A percentile compares a stretch with the other conserved stretches of the same genome.
Evolutionary conservation across 768 basidiomycete species (phyloP).

Genomic region (Cyclocybe aegerita): DNA sequence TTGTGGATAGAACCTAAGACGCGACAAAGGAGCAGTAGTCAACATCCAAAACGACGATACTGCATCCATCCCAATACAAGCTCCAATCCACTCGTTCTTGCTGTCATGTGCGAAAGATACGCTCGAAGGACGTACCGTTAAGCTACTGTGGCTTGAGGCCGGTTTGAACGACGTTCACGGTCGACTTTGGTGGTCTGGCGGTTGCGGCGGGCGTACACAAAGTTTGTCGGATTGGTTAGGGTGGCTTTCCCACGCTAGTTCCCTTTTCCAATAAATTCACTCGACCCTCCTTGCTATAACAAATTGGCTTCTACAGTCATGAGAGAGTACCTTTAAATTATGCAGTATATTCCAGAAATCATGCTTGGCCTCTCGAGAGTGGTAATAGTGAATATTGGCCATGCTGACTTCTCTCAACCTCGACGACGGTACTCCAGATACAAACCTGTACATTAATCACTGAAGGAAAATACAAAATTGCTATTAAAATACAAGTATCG

Average conservation of each 20-base stretch:
- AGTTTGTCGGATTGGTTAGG: conserved; percentile 28
- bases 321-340: not conserved
- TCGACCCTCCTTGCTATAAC: conserved; percentile 2
- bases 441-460: not conserved
- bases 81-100: conserved; percentile 32
- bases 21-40: conserved; percentile 18
- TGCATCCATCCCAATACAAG: conserved; percentile 43
- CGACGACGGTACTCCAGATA: not conserved
- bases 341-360: not conserved
- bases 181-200: conserved; percentile 36
- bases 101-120: conserved; percentile 15
- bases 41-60: conserved; percentile 33
- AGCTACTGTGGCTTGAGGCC: conserved; percentile 39
- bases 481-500: not conserved
- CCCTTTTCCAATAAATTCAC: conserved; percentile 10
- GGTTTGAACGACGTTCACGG: conserved; percentile 47
- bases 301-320: not conserved
- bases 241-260: conserved; percentile 33
- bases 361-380: too few relatives aligned
- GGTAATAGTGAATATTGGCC: too few relatives aligned
- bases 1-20: conserved; percentile 35
- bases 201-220: conserved; percentile 30
- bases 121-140: conserved; percentile 40
- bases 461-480: not conserved
- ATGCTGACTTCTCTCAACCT: too few relatives aligned